These are phyloP conservation scores for Trichoderma oligosporum DNA, from an alignment of 2,329 filamentous ascomycete species.

Conservation along the genomic window DNA sequence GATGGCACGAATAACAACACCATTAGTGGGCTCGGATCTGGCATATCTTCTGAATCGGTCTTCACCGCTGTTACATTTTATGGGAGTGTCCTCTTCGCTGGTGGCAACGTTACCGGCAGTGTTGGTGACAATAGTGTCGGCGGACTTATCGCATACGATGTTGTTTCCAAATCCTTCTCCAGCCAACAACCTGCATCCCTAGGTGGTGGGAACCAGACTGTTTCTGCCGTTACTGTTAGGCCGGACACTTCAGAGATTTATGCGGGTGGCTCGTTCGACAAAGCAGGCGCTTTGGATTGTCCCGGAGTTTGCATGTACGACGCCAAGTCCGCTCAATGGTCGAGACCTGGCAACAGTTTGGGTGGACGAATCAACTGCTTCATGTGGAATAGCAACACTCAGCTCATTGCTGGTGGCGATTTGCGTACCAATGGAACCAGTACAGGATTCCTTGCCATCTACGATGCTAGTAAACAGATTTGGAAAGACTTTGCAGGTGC, in stretches of 20 bases:
- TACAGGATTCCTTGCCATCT: conserved; percentile 64
- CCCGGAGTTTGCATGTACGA: conserved; percentile 78
- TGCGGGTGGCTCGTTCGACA: conserved; percentile 80
- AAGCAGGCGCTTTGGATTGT: conserved; percentile 78
- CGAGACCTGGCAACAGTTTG: conserved; percentile 68
- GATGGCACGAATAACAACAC: conserved; percentile 65
- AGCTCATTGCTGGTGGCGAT: conserved; percentile 73
- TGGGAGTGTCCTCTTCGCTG: conserved; percentile 70
- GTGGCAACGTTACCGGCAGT: conserved; percentile 72
- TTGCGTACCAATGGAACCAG: conserved; percentile 63
- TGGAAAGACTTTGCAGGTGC: conserved; percentile 65
- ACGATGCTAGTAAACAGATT: conserved; percentile 60
- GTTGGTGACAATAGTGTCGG: conserved; percentile 60
- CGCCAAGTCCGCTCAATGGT: conserved; percentile 70
- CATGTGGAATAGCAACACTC: conserved; percentile 69
- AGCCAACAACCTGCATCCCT: conserved; percentile 69
- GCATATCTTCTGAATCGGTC: conserved; percentile 66
- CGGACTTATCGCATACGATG: conserved; percentile 77
- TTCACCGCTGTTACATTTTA: conserved; percentile 68
- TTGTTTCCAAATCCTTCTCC: conserved; percentile 60
- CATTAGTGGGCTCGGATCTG: conserved; percentile 65
- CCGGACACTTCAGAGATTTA: conserved; percentile 72
- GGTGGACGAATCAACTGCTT: conserved; percentile 67
- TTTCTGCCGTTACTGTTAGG: conserved; percentile 71
- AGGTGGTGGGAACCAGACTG: conserved; percentile 63